Base-by-base conservation (phyloP, 768 basidiomycete genomes). In the Suillus americanus region DNA sequence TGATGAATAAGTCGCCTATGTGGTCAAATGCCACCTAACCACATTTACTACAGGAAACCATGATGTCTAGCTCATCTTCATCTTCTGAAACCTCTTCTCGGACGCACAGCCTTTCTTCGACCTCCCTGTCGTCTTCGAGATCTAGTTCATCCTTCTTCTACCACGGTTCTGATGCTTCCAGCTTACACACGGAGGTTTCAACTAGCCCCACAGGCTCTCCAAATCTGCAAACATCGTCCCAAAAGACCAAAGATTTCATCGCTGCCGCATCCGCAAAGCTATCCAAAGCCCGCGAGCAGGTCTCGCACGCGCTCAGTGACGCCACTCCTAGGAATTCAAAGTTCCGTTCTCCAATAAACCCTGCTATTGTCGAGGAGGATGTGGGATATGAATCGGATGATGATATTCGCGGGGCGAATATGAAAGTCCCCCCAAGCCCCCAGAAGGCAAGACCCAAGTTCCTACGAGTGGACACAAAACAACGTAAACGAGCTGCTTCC, bases 311-410 rank as follows among this genome's bases (percentile, higher is more conserved):
- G 3, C 57, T 54, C 48, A 23, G 25, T 16, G 10, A 33, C 60
- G 33, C 30, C 7, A 62, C 69, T 3, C 62, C 60, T 35, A 66
- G 55, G 18, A 23, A n/a, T 7, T 20, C 33, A 16, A 68, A 38
- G 41, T 62, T 56, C 20, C 16, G 41, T 25, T 45, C 9, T 23
- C 64, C 41, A 23, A 59, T 18, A 16, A 41, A 18, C 9, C 10
- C 45, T 9, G 28, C 62, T 25, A 18, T 54, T 12, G 41, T 41
- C 43, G 30, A 48, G 38, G 70, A 74, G 16, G 72, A 74, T 48
- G 63, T 64, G 35, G 73, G 72, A 30, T 74, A 74, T 38, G 74
- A 74, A 4, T 68, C 72, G 12, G 72, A 73, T 45, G 62, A 61
- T 4, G 72, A 73, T 14, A 61, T 62, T 5, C 28, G 62, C 28